Conservation (phyloP, 2,329 filamentous ascomycete species). For the Scedosporium dehoogii region DNA sequence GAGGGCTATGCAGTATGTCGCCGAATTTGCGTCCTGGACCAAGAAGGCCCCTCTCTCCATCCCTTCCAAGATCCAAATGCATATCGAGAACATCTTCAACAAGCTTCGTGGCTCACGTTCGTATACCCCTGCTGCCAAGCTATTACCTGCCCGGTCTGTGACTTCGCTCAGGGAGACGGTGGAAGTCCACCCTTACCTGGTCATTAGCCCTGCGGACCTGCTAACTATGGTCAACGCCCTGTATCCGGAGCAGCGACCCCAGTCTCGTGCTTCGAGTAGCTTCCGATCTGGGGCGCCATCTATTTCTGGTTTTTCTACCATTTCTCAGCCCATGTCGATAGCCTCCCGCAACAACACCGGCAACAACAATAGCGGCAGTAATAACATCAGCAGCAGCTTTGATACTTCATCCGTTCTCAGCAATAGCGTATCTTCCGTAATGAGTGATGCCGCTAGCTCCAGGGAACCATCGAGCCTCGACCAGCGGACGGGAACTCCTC, state of each 20-base stretch:
- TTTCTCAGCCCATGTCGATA: conserved; percentile 59
- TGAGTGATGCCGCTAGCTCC: conserved; percentile 60
- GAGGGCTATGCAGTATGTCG: conserved; percentile 68
- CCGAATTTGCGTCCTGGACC: conserved; percentile 58
- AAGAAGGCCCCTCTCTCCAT: conserved; percentile 49
- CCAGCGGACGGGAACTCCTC: conserved; percentile 35
- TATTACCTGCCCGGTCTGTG: conserved; percentile 62
- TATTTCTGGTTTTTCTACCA: conserved; percentile 56
- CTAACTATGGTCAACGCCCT: conserved; percentile 72
- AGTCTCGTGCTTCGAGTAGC: conserved; percentile 51
- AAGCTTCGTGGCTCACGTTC: conserved; percentile 49
- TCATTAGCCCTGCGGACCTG: conserved; percentile 70
- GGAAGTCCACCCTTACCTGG: conserved; percentile 70
- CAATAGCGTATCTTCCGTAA: conserved; percentile 61
- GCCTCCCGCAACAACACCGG: conserved; percentile 28
- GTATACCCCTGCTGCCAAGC: conserved; percentile 40
- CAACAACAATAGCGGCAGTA: conserved; percentile 23
- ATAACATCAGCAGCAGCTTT: conserved; percentile 18
- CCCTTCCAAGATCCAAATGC: conserved; percentile 51
- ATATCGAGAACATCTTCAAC: conserved; percentile 62
- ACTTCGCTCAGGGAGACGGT: conserved; percentile 65
- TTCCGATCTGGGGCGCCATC: conserved; percentile 58
- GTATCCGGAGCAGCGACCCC: conserved; percentile 64
- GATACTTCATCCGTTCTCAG: conserved; percentile 64
- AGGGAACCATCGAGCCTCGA: conserved; percentile 54